These are phyloP conservation scores for Coprinopsis cinerea DNA, from an alignment of 768 basidiomycete species.

Conservation along the genomic window DNA sequence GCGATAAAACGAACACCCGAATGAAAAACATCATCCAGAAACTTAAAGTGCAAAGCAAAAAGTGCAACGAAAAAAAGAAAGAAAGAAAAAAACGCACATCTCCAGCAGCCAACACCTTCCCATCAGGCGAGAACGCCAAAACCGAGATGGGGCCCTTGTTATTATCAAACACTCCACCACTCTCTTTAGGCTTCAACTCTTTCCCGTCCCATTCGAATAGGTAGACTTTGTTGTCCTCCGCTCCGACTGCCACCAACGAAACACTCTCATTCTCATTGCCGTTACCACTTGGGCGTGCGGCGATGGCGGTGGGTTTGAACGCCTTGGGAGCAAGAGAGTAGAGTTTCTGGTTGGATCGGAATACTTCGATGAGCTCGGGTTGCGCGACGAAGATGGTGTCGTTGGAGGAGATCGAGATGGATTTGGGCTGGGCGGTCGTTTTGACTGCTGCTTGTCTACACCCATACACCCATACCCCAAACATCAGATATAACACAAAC, in stretches of 20 bases:
- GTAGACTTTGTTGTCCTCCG: slow-evolving; percentile 73
- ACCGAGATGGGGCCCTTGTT: slow-evolving; percentile 68
- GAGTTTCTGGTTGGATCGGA: slow-evolving; percentile 66
- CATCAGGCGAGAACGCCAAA: slow-evolving; percentile 77
- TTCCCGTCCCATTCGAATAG: slow-evolving; percentile 71
- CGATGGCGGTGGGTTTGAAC: slow-evolving; percentile 52
- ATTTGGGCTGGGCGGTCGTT: slow-evolving; percentile 61
- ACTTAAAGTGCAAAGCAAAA: too few species aligned
- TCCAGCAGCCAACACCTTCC: slow-evolving; percentile 68
- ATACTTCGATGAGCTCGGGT: slow-evolving; percentile 52
- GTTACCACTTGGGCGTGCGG: too few species aligned
- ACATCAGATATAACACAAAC: too few species aligned
- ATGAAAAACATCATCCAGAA: too few species aligned
- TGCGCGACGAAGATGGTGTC: slow-evolving; percentile 63
- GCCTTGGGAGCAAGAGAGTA: slow-evolving; percentile 47
- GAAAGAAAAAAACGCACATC: slow-evolving; percentile 60
- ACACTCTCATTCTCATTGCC: too few species aligned
- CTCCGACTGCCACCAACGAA: slow-evolving; percentile 61
- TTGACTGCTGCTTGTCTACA: slow-evolving; percentile 47
- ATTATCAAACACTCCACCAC: slow-evolving; percentile 54
- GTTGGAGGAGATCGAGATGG: slow-evolving; percentile 53
- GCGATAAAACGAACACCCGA: not conserved
- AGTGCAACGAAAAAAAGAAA: too few species aligned
- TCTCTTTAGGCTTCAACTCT: slow-evolving; percentile 47
- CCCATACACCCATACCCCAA: too few species aligned